Conservation (phyloP, 2,329 filamentous ascomycete genomes). For the Microsporum audouinii region DNA sequence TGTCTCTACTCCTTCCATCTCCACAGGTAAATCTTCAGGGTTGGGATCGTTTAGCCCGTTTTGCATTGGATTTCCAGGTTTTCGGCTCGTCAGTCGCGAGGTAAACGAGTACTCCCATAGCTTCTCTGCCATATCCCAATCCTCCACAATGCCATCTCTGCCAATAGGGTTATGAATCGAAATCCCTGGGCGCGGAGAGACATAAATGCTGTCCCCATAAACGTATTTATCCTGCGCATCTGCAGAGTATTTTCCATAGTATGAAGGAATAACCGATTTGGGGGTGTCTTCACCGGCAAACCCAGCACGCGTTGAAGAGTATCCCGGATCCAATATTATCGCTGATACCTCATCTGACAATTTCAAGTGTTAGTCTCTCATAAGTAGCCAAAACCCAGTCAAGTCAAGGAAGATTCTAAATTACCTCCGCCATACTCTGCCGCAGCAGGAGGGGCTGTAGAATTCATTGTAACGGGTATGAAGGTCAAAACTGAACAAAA, state of each 20-base stretch:
- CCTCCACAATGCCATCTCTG: slow-evolving; percentile 78
- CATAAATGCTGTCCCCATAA: slow-evolving; percentile 84
- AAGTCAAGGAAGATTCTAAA: slow-evolving; percentile 12
- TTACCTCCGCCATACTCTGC: slow-evolving; percentile 41
- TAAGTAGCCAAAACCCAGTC: background rate
- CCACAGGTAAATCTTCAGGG: slow-evolving; percentile 46
- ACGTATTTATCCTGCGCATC: slow-evolving; percentile 47
- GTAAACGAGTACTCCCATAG: slow-evolving; percentile 91
- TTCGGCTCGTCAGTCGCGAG: slow-evolving; percentile 69
- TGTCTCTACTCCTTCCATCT: slow-evolving; percentile 49
- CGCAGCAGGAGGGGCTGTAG: slow-evolving; percentile 35
- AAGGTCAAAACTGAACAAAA: background rate
- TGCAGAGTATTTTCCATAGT: slow-evolving; percentile 58
- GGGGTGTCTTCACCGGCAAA: slow-evolving; percentile 97
- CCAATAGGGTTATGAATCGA: slow-evolving; percentile 90
- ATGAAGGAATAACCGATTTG: slow-evolving; percentile 83
- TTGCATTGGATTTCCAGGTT: slow-evolving; percentile 55
- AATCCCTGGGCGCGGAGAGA: slow-evolving; percentile 61
- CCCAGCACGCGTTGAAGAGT: slow-evolving; percentile 79
- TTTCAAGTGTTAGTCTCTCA: background rate
- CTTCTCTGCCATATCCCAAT: slow-evolving; percentile 84
- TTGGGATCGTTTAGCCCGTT: slow-evolving; percentile 67
- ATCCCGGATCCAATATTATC: slow-evolving; percentile 90
- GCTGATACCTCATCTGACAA: slow-evolving; percentile 84
- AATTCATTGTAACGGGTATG: slow-evolving; percentile 25